Conservation (phyloP, 2,329 filamentous ascomycete species). For the Esteya vermicola region DNA sequence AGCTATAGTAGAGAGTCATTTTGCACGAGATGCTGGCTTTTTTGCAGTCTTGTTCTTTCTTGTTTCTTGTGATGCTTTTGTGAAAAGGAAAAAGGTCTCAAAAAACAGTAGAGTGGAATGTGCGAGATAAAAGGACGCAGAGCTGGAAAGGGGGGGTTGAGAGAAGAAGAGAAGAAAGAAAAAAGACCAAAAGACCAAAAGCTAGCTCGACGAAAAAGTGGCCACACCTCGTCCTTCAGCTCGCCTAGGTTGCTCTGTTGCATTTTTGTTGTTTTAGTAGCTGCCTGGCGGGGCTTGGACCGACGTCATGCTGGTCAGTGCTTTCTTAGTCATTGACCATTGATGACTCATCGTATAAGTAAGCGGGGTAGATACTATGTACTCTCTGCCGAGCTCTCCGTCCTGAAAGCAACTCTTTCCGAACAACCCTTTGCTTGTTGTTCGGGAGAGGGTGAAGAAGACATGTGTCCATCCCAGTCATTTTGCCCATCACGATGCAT, state of each 20-base stretch:
- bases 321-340: not conserved
- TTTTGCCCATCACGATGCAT: no score
- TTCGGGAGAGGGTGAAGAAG: no score
- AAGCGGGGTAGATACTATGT: no score
- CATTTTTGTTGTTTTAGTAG: not conserved
- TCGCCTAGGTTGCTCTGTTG: not conserved
- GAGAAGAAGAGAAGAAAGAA: not conserved
- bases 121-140: not conserved
- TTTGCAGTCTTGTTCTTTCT: not conserved
- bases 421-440: no score
- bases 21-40: slow-evolving; percentile 14
- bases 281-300: not conserved
- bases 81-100: no score
- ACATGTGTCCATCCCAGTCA: no score
- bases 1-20: slow-evolving; percentile 43
- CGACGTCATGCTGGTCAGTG: not conserved
- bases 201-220: not conserved
- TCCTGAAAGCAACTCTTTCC: no score
- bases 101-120: not conserved
- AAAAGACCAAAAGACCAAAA: not conserved
- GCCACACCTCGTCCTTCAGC: not conserved
- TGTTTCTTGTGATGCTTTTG: no score
- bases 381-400: not conserved
- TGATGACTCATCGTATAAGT: no score
- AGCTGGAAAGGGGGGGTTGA: no score